Evolutionary conservation across 2,329 filamentous ascomycete species (phyloP).

Genomic region (Aaosphaeria arxii): DNA sequence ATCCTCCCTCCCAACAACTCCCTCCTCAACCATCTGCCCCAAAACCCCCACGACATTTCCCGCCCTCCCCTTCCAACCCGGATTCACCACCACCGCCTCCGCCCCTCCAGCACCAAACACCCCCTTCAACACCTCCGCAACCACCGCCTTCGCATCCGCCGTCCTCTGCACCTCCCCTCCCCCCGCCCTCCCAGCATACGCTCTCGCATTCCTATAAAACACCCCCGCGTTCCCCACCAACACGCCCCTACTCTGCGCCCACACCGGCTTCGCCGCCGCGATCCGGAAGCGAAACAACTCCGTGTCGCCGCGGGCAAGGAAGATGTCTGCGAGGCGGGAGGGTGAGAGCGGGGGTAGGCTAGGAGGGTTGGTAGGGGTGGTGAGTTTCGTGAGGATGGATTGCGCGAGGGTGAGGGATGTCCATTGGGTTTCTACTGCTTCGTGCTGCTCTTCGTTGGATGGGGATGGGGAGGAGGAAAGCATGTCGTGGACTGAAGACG

Average conservation of each 20-base stretch:
- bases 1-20: slow-evolving; percentile 38
- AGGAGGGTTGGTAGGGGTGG: slow-evolving; percentile 7
- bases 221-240: slow-evolving; percentile 39
- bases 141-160: slow-evolving; percentile 47
- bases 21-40: slow-evolving; percentile 54
- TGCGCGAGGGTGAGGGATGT: slow-evolving; percentile 30
- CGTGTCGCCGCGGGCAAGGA: slow-evolving; percentile 29
- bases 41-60: slow-evolving; percentile 44
- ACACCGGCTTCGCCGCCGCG: slow-evolving; percentile 21
- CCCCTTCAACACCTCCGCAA: slow-evolving; percentile 47
- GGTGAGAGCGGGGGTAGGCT: slow-evolving; percentile 15
- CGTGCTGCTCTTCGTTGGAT: slow-evolving; percentile 2
- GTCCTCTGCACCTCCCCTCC: slow-evolving; percentile 28
- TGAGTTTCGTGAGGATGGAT: slow-evolving; percentile 22
- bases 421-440: slow-evolving; percentile 25
- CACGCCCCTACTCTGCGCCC: slow-evolving; percentile 29
- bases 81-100: slow-evolving; percentile 28
- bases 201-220: slow-evolving; percentile 32
- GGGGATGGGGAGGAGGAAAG: slow-evolving; percentile 11
- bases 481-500: slow-evolving; percentile 42
- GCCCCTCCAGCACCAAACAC: slow-evolving; percentile 25
- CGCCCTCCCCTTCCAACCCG: slow-evolving; percentile 38
- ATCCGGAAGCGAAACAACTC: slow-evolving; percentile 35
- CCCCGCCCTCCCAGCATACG: slow-evolving; percentile 28
- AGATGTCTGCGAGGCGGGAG: slow-evolving; percentile 27